Evolutionary conservation across 1,139 yeast genomes (phyloP).

Genomic region (Kluyveromyces sp.): DNA sequence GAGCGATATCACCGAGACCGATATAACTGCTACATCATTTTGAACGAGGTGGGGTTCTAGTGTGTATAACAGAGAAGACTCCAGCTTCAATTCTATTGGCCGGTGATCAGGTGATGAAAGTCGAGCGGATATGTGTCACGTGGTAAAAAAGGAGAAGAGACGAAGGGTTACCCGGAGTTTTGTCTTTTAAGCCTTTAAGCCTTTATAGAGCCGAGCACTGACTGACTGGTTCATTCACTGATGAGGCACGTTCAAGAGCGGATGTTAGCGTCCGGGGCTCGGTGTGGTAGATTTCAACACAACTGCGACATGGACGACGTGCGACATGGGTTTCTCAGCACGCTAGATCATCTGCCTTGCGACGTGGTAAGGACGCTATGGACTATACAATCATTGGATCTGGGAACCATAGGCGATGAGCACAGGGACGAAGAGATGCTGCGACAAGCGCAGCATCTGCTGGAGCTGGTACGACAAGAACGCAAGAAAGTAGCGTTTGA

Average conservation of each 20-base stretch:
- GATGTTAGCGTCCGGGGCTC: no score
- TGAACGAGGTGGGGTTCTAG: no score
- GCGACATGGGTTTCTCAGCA: slow-evolving; percentile 25
- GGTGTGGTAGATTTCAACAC: no score
- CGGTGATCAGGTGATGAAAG: background rate
- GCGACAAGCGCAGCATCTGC: slow-evolving; percentile 16
- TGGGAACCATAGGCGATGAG: slow-evolving; percentile 15
- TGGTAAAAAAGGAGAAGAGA: no score
- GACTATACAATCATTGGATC: slow-evolving; percentile 39
- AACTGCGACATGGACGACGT: slow-evolving; percentile 24
- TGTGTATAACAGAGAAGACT: no score
- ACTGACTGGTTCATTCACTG: no score
- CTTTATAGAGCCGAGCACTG: no score
- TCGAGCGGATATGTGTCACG: no score
- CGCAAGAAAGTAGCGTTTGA: slow-evolving; percentile 14
- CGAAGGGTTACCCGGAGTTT: no score
- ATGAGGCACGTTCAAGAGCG: no score
- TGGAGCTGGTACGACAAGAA: slow-evolving; percentile 14
- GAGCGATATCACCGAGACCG: background rate
- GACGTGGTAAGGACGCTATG: slow-evolving; percentile 43
- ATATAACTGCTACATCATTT: background rate
- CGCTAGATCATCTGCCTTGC: slow-evolving; percentile 44
- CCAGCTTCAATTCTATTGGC: background rate
- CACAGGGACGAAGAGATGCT: slow-evolving; percentile 13
- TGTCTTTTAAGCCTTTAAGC: no score